Evolutionary conservation across 164 flowering plant species (phyloP), one percentile per base, ranked within the genome.

Genomic region (Piper betle): DNA sequence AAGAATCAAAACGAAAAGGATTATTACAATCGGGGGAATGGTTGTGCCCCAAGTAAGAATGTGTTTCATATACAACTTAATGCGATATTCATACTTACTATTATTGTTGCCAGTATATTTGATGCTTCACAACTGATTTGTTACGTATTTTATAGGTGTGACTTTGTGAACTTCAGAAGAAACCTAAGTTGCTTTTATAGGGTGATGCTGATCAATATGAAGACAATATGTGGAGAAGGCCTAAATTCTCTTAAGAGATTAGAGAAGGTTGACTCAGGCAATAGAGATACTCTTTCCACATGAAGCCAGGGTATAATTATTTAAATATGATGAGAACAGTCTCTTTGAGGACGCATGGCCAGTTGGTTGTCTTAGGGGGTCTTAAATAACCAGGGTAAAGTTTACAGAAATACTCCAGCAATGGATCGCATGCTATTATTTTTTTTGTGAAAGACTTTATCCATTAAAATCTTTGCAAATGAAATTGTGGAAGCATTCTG

Each of bases 11-110:
- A 3, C 98, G 95, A 7, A 75, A 78, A 54, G 78, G 88, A 71
- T 57, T 74, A 60, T 78, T 91, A 10, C 68, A 70, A 17, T 82
- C 81, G 12, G 98, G 96, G 67, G 98, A 89, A 25, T 92, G 98
- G 98, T 88, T 85, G 58, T 92, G 98, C 69, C 86, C 88, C 42
- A 68, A 77, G 96, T 88, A 65, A 80, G 93, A 68, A 56, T 75
- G 63, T 55, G 68, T 25, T 18, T 6, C 6, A 52, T 40, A 11
- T 15, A 9, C 16, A 58, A 37, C 60, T 40, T 19, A 15, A 46
- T 46, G 50, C 15, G 50, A 46, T 6, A 5, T 2, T 46, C 50
- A 46, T 46, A 15, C 15, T 3, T 3, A 9, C 10, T 10, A 12
- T 46, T 46, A 10, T 46, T 11, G 0, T 46, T 46, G 3, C 50